Evolutionary conservation across 345 rosid species (phyloP).

Genomic region (Eucalyptus sp.): DNA sequence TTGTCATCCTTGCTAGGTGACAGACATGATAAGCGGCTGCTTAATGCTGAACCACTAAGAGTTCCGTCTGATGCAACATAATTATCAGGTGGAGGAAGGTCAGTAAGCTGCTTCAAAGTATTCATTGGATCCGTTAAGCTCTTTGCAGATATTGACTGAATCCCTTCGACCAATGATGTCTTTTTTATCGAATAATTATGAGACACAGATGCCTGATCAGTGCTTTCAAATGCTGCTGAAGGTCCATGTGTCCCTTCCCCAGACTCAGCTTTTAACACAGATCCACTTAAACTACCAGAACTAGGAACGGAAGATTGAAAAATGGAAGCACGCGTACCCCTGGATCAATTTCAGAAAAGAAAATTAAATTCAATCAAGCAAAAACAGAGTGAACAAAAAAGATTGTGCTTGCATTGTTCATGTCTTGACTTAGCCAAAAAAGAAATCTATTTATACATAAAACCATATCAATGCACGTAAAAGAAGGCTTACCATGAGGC

Average conservation of each 20-base stretch:
- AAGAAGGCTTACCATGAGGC: slow-evolving; percentile 53
- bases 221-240: slow-evolving; percentile 28
- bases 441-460: neutral
- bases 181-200: slow-evolving; percentile 16
- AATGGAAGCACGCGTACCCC: slow-evolving; percentile 25
- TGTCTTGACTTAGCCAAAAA: neutral
- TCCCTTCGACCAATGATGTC: slow-evolving; percentile 18
- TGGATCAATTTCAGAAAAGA: neutral
- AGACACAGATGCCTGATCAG: slow-evolving; percentile 17
- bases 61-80: slow-evolving; percentile 7
- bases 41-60: slow-evolving; percentile 1
- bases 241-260: slow-evolving; percentile 12
- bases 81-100: slow-evolving; percentile 12
- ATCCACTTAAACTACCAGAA: slow-evolving; percentile 35
- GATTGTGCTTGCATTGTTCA: neutral
- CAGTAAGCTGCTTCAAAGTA: slow-evolving; percentile 14
- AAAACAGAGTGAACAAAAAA: neutral
- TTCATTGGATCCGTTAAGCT: slow-evolving; percentile 16
- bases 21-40: slow-evolving; percentile 10
- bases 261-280: slow-evolving; percentile 30
- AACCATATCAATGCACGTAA: neutral
- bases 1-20: slow-evolving; percentile 9
- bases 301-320: slow-evolving; percentile 6
- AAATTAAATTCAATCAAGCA: neutral
- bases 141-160: slow-evolving; percentile 4